A percentile compares a stretch with the other conserved stretches of the same genome.
Conservation (phyloP, 768 basidiomycete species). For the Leccinum uliginosum region DNA sequence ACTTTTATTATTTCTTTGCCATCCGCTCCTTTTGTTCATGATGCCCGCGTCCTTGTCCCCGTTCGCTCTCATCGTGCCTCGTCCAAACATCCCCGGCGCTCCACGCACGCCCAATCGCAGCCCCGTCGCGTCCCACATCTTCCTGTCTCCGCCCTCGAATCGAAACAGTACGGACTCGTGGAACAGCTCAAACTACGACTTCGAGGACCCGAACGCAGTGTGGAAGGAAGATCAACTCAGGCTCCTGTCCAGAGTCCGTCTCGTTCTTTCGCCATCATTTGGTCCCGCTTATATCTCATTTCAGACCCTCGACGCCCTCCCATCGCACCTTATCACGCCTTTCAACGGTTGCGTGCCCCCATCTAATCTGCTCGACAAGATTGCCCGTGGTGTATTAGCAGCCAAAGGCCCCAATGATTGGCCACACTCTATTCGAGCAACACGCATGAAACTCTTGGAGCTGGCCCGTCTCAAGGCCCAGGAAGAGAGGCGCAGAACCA, state of each 20-base stretch:
- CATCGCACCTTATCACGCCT: slow-evolving; percentile 79
- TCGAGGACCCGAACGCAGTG: slow-evolving; percentile 58
- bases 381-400: slow-evolving; percentile 70
- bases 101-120: slow-evolving; percentile 62
- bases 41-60: slow-evolving; percentile 46
- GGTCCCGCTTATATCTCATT: slow-evolving; percentile 5
- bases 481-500: slow-evolving; percentile 41
- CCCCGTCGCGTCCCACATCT: slow-evolving; percentile 48
- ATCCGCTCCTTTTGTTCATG: slow-evolving; percentile 41
- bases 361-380: slow-evolving; percentile 81
- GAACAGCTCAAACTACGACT: slow-evolving; percentile 72
- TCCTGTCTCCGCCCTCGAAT: slow-evolving; percentile 40
- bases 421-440: slow-evolving; percentile 80
- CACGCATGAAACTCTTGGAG: slow-evolving; percentile 78
- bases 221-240: slow-evolving; percentile 74
- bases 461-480: slow-evolving; percentile 64
- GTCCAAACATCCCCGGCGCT: slow-evolving; percentile 43
- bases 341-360: slow-evolving; percentile 83
- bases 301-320: slow-evolving; percentile 76
- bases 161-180: slow-evolving; percentile 79
- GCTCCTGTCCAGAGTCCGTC: slow-evolving; percentile 60
- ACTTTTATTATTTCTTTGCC: slow-evolving; percentile 36
- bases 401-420: slow-evolving; percentile 76
- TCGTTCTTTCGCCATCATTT: not conserved
- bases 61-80: slow-evolving; percentile 60